A percentile compares a stretch with the other conserved stretches of the same genome.
phyloP scores from a whole-genome alignment of 2,329 filamentous ascomycete species.

The Helotiales sp. region DNA sequence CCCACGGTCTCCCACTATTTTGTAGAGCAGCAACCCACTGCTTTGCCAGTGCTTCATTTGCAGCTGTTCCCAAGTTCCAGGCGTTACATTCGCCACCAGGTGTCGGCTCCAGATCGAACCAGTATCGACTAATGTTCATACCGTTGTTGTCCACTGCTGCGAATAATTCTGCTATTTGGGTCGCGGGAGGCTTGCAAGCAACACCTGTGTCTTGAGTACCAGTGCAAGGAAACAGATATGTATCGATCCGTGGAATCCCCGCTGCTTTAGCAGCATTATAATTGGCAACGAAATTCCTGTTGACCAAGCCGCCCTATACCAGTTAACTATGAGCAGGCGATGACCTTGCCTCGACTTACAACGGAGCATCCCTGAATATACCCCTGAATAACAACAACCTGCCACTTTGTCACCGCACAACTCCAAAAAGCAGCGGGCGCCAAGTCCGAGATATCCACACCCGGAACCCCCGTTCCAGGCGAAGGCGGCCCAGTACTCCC shows the following conservation, averaged over 20 bases:
- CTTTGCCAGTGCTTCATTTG: constrained; percentile 34
- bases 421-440: constrained; percentile 23
- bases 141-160: constrained; percentile 27
- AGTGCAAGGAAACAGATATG: constrained; percentile 38
- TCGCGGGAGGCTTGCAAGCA: constrained; percentile 31
- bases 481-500: constrained; percentile 1
- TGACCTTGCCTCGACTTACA: too few relatives aligned
- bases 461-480: constrained; percentile 9
- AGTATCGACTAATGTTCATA: constrained; percentile 31
- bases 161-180: constrained; percentile 34
- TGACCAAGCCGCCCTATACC: constrained; percentile 35
- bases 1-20: constrained; percentile 32
- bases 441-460: constrained; percentile 28
- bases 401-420: constrained; percentile 26
- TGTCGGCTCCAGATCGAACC: constrained; percentile 38
- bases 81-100: constrained; percentile 29
- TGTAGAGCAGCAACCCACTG: constrained; percentile 33
- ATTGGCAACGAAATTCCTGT: constrained; percentile 27
- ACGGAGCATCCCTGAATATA: constrained; percentile 31
- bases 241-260: constrained; percentile 33
- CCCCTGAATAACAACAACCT: constrained; percentile 28
- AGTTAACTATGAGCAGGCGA: too few relatives aligned
- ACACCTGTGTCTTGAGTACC: constrained; percentile 35
- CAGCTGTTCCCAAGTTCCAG: constrained; percentile 32
- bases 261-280: constrained; percentile 34